phyloP scores from a whole-genome alignment of 768 basidiomycete species.

The Leccinum disarticulatum region DNA sequence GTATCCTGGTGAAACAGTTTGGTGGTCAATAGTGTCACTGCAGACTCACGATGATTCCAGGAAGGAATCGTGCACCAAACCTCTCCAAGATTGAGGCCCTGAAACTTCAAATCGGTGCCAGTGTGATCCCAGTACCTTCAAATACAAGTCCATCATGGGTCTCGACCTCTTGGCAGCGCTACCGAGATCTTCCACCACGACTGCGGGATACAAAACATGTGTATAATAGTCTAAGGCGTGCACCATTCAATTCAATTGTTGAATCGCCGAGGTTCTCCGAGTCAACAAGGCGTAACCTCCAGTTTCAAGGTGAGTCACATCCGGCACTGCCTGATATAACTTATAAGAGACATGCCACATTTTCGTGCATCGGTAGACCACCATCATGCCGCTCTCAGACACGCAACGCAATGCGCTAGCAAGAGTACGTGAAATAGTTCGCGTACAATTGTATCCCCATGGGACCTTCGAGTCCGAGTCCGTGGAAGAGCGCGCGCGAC shows the following conservation, averaged over 20 bases:
- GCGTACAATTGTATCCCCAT: background rate
- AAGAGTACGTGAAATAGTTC: background rate
- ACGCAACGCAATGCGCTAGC: constrained; percentile 13
- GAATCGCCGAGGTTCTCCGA: background rate
- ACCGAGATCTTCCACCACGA: background rate
- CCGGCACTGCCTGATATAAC: background rate
- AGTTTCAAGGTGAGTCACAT: background rate
- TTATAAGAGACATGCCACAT: background rate
- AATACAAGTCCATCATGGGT: background rate
- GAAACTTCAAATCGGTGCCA: background rate
- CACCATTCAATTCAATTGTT: background rate
- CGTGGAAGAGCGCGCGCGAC: constrained; percentile 14
- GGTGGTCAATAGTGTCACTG: background rate
- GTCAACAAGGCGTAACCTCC: background rate
- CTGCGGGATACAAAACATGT: background rate
- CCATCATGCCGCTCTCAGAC: constrained; percentile 16
- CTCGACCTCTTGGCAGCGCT: background rate
- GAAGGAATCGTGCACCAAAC: background rate
- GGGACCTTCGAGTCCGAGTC: background rate
- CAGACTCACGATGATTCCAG: background rate
- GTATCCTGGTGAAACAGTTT: background rate
- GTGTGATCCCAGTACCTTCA: background rate
- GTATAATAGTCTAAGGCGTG: background rate
- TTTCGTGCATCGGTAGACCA: background rate
- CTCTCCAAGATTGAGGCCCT: background rate